phyloP scores from a whole-genome alignment of 2,329 filamentous ascomycete species.

The Colletotrichum salicis region DNA sequence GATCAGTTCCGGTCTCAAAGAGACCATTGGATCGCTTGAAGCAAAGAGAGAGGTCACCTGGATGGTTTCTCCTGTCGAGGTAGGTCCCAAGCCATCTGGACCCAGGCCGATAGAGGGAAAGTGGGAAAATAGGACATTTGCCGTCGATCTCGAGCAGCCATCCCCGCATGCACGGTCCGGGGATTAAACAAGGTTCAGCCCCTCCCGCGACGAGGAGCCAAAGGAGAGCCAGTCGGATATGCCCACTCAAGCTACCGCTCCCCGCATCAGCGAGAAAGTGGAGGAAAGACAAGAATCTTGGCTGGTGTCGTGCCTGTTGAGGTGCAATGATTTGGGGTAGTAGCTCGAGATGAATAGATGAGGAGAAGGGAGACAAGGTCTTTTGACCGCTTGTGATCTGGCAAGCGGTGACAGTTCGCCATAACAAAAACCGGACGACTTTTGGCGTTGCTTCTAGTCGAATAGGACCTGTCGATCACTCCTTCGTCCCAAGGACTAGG shows the following conservation, averaged over 20 bases:
- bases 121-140: conserved; percentile 8
- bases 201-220: conserved; percentile 13
- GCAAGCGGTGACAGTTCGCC: conserved; percentile 11
- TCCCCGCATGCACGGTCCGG: conserved; percentile 29
- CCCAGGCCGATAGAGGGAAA: conserved; percentile 8
- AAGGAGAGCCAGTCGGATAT: conserved; percentile 16
- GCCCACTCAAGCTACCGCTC: conserved; percentile 13
- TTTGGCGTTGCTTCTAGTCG: conserved; percentile 1
- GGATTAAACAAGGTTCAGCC: conserved; percentile 35
- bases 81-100: not conserved
- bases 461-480: conserved; percentile 26
- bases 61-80: not conserved
- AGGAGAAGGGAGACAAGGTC: not conserved
- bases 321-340: conserved; percentile 2
- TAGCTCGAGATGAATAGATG: not conserved
- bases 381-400: not conserved
- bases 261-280: conserved; percentile 4
- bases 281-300: conserved; percentile 5
- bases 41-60: conserved; percentile 10
- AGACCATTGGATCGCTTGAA: conserved; percentile 22
- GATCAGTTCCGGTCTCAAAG: not conserved
- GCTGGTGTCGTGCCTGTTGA: conserved; percentile 10
- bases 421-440: not conserved
- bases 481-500: conserved; percentile 9
- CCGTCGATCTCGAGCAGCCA: conserved; percentile 14